Evolutionary conservation across 192 early-diverging fungal species (phyloP), one percentile per base, ranked within the genome.

Genomic region (Coemansia sp.): DNA sequence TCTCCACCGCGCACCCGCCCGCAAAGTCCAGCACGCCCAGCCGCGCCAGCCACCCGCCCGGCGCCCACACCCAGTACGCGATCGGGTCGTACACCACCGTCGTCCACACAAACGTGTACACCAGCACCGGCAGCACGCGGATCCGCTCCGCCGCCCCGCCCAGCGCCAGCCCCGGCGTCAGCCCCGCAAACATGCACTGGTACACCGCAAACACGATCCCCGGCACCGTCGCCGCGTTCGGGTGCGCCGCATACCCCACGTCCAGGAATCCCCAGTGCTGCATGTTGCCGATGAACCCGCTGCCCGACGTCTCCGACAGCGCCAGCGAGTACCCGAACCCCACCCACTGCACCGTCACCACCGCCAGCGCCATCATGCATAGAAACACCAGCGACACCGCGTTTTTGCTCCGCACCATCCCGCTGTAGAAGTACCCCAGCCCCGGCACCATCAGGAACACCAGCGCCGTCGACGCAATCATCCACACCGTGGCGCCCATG

Each of bases 1-100:
- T 83, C 52, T 95, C 86, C 4, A 93, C 93, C 11, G 90, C 85
- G 15, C 82, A 86, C n/a, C 93, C 93, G 55, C 86, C 93, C 19
- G 93, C 93, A 82, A 84, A 95, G 60, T 93, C 91, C 51, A 90
- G 73, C 11, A 81, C 82, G 19, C 91, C 90, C 60, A 91, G 55
- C 29, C 78, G 72, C 14, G 68, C 62, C 14, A 92, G 65, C 89
- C 90, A 95, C 7, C 91, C 93, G 50, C 84, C 84, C 26, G 78
- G 77, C 2, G 81, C 80, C 91, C 91, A 95, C 9, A 86, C 81
- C 91, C 87, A 90, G 63, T 85, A 90, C 1, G 88, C 87, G 53
- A 86, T 82, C 4, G 83, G 78, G 46, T 86, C 81, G 49, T 90
- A 90, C 22, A 88, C 88, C 2, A 86, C 51, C 2, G 84, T 87